These are phyloP conservation scores for Hyphodiscus hymeniophilus DNA, from an alignment of 495 filamentous ascomycete species.

Conservation along the genomic window DNA sequence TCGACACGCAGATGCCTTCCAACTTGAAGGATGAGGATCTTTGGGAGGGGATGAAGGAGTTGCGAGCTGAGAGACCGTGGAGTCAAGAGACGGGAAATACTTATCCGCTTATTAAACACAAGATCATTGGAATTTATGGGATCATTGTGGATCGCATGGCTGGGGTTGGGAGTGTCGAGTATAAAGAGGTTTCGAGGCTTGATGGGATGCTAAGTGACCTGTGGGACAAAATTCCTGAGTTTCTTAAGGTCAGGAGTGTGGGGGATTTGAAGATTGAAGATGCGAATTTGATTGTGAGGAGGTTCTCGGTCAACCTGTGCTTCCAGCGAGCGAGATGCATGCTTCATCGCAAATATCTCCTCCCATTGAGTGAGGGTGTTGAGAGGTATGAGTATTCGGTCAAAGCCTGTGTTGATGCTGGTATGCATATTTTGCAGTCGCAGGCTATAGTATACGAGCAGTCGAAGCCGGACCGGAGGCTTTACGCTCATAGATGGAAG, in stretches of 20 bases:
- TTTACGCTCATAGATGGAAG: constrained; percentile 33
- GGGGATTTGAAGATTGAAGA: constrained; percentile 46
- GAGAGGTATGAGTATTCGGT: too few relatives aligned
- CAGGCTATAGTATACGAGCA: constrained; percentile 31
- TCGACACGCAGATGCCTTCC: constrained; percentile 34
- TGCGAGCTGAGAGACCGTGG: constrained; percentile 34
- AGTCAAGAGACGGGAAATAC: constrained; percentile 36
- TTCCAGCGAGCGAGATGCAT: constrained; percentile 66
- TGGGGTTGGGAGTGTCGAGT: constrained; percentile 32
- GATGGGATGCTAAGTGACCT: constrained; percentile 54
- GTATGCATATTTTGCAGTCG: constrained; percentile 48
- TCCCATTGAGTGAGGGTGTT: too few relatives aligned
- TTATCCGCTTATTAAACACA: constrained; percentile 38
- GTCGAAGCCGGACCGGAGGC: constrained; percentile 27
- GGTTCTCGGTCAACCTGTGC: constrained; percentile 57
- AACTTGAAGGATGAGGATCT: constrained; percentile 45
- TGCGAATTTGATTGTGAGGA: constrained; percentile 51
- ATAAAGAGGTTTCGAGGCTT: constrained; percentile 62
- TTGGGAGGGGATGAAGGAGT: constrained; percentile 28
- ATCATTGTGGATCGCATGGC: constrained; percentile 32
- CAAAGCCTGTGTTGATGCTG: constrained; percentile 58
- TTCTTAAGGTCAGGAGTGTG: constrained; percentile 50
- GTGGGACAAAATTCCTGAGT: constrained; percentile 44
- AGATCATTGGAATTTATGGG: constrained; percentile 29
- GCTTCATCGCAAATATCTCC: constrained; percentile 64